A percentile compares a stretch with the other conserved stretches of the same genome.
Conservation (phyloP, 176 grass and related monocot species). For the Lolium multiflorum region DNA sequence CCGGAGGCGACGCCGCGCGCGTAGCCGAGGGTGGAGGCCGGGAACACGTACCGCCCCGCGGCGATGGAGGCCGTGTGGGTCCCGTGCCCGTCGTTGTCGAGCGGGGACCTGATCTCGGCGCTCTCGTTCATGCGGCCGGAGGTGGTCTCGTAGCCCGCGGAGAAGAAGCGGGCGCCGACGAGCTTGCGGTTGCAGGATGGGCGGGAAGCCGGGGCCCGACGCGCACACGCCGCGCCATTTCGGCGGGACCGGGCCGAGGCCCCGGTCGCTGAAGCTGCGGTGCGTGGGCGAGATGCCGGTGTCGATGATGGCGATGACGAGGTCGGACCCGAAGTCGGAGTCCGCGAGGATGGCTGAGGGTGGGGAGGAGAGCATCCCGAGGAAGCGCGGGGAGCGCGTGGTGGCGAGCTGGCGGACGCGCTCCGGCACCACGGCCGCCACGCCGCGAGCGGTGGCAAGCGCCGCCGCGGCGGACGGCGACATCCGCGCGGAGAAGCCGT, state of each 20-base stretch:
- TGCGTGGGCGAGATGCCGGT: constrained; percentile 80
- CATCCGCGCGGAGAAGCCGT: constrained; percentile 83
- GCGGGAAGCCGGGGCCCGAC: constrained; percentile 61
- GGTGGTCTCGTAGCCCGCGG: constrained; percentile 77
- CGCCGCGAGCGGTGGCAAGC: constrained; percentile 52
- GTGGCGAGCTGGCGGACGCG: constrained; percentile 63
- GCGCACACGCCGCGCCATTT: constrained; percentile 76
- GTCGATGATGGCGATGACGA: constrained; percentile 80
- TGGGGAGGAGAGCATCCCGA: constrained; percentile 73
- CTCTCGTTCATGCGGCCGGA: constrained; percentile 88
- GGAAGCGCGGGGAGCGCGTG: constrained; percentile 77
- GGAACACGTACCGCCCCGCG: constrained; percentile 89
- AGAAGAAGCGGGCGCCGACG: constrained; percentile 84
- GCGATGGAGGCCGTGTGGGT: constrained; percentile 95
- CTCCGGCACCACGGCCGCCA: constrained; percentile 77
- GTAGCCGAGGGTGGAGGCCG: constrained; percentile 91
- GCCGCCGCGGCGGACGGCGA: constrained; percentile 44
- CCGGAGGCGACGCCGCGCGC: constrained; percentile 84
- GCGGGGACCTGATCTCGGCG: constrained; percentile 76
- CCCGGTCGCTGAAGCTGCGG: constrained; percentile 76
- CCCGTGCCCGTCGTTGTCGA: constrained; percentile 83
- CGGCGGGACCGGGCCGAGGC: constrained; percentile 57
- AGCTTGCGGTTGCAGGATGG: constrained; percentile 87
- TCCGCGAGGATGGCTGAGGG: constrained; percentile 84
- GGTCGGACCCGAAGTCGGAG: constrained; percentile 84